Percentiles rank a stretch among this genome's conserved stretches.
Conservation (phyloP, 352 stramenopile genomes). For the Phytopythium mirpurense region DNA sequence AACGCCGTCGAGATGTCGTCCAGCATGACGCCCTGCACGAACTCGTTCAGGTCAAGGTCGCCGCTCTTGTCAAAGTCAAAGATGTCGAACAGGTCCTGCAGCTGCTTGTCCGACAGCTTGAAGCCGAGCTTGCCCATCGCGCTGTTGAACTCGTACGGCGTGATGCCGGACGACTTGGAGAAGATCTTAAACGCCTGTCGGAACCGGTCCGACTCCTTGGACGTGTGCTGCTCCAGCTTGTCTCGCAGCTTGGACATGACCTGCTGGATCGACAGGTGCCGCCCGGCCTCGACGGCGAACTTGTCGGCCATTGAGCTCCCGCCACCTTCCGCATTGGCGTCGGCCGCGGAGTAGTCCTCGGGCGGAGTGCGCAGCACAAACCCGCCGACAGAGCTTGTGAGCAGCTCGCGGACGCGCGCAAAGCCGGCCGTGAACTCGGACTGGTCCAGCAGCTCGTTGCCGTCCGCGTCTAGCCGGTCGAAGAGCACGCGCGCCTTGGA, state of each 20-base stretch:
- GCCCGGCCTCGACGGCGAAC: conserved; percentile 23
- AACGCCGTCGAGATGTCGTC: conserved; percentile 59
- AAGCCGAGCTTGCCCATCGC: conserved; percentile 53
- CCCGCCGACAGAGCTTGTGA: conserved; percentile 1
- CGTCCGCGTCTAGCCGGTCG: conserved; percentile 50
- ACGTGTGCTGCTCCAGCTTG: conserved; percentile 59
- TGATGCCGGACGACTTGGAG: conserved; percentile 56
- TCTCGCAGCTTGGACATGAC: conserved; percentile 50
- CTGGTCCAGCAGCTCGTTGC: conserved; percentile 55
- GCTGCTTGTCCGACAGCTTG: conserved; percentile 42
- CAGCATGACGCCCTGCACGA: conserved; percentile 72
- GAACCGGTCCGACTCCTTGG: conserved; percentile 66
- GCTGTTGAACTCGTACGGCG: conserved; percentile 38
- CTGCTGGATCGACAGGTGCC: conserved; percentile 46
- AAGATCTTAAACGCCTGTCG: conserved; percentile 75
- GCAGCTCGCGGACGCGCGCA: not conserved
- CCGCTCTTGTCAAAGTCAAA: conserved; percentile 79
- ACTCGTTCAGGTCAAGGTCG: conserved; percentile 75
- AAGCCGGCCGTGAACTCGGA: conserved; percentile 49
- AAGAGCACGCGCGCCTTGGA: conserved; percentile 60
- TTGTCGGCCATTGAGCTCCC: not conserved
- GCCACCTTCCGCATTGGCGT: not conserved
- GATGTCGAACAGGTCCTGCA: conserved; percentile 53
- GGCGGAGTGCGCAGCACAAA: not conserved
- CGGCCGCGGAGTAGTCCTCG: not conserved